Conservation (phyloP, 129 eudicot genomes). For the Chrysanthemum lavandulifolium region DNA sequence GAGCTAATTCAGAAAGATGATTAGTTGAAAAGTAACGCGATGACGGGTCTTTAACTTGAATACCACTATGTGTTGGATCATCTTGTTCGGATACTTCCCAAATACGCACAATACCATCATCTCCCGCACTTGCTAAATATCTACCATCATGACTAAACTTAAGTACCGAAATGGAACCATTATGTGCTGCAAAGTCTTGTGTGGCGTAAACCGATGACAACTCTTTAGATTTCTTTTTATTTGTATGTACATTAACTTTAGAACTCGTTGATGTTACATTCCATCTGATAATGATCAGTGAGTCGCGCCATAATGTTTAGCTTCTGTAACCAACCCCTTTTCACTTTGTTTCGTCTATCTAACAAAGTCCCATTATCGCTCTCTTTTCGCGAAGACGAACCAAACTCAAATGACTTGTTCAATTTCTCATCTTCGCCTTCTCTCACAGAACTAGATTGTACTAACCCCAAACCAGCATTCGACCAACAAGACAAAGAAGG, state of each 20-base stretch:
- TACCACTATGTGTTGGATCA: constrained; percentile 31
- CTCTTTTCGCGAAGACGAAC: constrained; percentile 47
- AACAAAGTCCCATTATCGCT: constrained; percentile 18
- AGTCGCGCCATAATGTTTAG: constrained; percentile 44
- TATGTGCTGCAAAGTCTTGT: constrained; percentile 75
- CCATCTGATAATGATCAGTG: constrained; percentile 28
- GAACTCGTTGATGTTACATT: background rate
- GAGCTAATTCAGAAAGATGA: constrained; percentile 58
- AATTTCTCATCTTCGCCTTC: constrained; percentile 43
- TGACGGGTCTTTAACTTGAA: constrained; percentile 47
- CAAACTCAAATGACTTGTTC: constrained; percentile 42
- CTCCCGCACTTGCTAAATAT: constrained; percentile 81
- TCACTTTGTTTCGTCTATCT: constrained; percentile 42
- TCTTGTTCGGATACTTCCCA: constrained; percentile 73
- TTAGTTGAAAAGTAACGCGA: constrained; percentile 48
- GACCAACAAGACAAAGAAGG: constrained; percentile 41
- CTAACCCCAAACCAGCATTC: constrained; percentile 15
- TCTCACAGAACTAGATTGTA: constrained; percentile 25
- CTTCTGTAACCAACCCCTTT: constrained; percentile 59
- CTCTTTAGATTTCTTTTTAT: constrained; percentile 58
- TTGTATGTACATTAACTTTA: constrained; percentile 41
- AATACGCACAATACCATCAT: constrained; percentile 70
- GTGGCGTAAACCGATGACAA: constrained; percentile 60
- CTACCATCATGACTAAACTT: constrained; percentile 84
- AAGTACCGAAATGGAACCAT: constrained; percentile 70